These are phyloP conservation scores for Penicillium polonicum DNA, from an alignment of 2,329 filamentous ascomycete genomes.

Conservation along the genomic window DNA sequence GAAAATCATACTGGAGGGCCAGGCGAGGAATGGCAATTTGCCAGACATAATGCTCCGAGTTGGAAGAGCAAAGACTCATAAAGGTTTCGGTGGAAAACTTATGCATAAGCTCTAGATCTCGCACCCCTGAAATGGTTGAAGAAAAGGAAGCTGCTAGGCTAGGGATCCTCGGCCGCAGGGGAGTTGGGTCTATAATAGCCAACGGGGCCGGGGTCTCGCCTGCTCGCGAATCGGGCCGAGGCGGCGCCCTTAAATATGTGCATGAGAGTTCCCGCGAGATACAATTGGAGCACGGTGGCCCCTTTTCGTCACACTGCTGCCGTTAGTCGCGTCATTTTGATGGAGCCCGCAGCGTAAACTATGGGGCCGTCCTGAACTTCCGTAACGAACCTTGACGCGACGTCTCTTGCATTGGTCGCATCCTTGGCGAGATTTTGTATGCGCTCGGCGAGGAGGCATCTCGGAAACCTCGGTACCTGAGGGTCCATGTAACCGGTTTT, in stretches of 20 bases:
- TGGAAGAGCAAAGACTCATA: conserved; percentile 39
- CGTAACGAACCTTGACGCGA: conserved; percentile 40
- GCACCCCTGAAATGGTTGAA: conserved; percentile 23
- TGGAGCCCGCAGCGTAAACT: background rate
- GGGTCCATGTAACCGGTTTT: conserved; percentile 8
- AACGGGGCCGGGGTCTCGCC: conserved; percentile 2
- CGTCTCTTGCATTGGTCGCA: conserved; percentile 44
- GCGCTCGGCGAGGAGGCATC: conserved; percentile 42
- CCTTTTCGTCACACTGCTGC: conserved; percentile 41
- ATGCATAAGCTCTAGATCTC: conserved; percentile 54
- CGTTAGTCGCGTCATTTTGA: conserved; percentile 15
- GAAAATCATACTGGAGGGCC: conserved; percentile 42
- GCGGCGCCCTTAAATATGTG: conserved; percentile 26
- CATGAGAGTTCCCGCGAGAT: conserved; percentile 37
- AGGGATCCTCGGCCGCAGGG: conserved; percentile 16
- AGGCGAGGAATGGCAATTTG: conserved; percentile 42
- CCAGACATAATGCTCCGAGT: conserved; percentile 38
- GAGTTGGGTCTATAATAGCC: conserved; percentile 10
- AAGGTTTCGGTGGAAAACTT: conserved; percentile 52
- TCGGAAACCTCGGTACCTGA: conserved; percentile 2
- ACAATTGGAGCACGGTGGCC: conserved; percentile 43
- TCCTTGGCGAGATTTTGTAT: conserved; percentile 46
- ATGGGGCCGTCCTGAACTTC: background rate
- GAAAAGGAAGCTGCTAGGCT: conserved; percentile 19
- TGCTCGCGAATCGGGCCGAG: conserved; percentile 13